These are phyloP conservation scores for Potentilla sterilis DNA, from an alignment of 306 rosid genomes.

Conservation along the genomic window DNA sequence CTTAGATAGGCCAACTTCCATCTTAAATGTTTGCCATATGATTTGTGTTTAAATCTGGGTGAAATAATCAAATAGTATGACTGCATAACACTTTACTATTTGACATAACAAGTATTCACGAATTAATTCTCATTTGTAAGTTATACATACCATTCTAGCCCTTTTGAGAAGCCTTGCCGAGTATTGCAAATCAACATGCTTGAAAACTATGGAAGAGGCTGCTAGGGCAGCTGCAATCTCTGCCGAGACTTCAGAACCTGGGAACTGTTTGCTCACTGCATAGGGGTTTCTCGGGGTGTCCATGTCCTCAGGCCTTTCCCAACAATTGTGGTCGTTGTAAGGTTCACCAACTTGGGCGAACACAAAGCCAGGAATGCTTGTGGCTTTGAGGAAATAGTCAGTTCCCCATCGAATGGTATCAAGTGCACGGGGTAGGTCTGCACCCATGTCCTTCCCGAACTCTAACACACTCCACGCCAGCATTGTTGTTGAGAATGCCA, in stretches of 20 bases:
- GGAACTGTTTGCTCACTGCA: conserved; percentile 25
- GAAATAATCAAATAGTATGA: no score
- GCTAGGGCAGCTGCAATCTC: conserved; percentile 32
- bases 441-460: conserved; percentile 14
- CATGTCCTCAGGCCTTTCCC: conserved; percentile 28
- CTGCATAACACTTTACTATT: no score
- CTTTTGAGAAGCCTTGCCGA: conserved; percentile 29
- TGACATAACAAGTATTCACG: no score
- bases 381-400: conserved; percentile 20
- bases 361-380: conserved; percentile 24
- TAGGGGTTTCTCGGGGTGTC: conserved; percentile 22
- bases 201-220: conserved; percentile 32
- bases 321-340: conserved; percentile 17
- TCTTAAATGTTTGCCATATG: no score
- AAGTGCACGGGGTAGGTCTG: conserved; percentile 17
- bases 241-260: conserved; percentile 28
- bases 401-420: conserved; percentile 25
- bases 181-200: conserved; percentile 8
- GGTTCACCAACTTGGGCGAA: conserved; percentile 23
- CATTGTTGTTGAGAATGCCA: conserved; percentile 27
- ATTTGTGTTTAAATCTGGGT: no score
- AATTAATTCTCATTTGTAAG: no score
- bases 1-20: background rate
- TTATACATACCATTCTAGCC: conserved; percentile 16
- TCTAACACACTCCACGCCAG: conserved; percentile 23